Base-by-base conservation (phyloP, 352 stramenopile species). In the Phytophthora cajani region DNA sequence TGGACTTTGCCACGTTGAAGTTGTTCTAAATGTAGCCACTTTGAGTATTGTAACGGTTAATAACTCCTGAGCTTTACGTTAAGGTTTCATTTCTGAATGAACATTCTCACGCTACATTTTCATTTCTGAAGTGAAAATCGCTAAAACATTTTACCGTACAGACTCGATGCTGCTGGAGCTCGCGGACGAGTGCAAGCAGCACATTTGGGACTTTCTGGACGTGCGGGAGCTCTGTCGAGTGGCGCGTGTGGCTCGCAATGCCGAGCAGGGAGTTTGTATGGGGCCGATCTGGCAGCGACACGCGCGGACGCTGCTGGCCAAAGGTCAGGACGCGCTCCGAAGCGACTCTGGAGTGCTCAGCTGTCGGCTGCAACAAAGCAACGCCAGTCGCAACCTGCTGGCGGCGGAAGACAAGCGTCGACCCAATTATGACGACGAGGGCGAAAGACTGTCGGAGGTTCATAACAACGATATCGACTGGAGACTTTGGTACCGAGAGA, bases 141-240 rank as follows among this genome's bases (percentile, higher is more conserved):
- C 4, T 2, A 60, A 53, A 53, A 61, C 23, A 27, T 27, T 27
- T 27, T 27, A 3, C 23, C 23, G 23, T 27, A 27, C 23, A 2
- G 23, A 27, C 2, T 10, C 36, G 5, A 84, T 87, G 82, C 54
- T 92, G 53, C 49, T 60, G 32, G n/a, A 71, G 63, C 79, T 92
- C 27, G 75, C 74, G 54, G 75, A 85, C 69, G 84, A 92, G 60
- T 90, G 81, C 69, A 90, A 89, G 75, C 79, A 86, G 68, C 46
- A 77, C 19, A 64, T 92, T 57, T 92, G 84, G 84, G 49, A 61
- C 40, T 85, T 81, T 51, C 64, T 92, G 12, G 82, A 67, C 53
- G 74, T 80, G 23, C 44, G 40, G 21, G 79, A 85, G 66, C 81
- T 92, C n/a, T 92, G 84, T 62, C 82, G 75, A 56, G 27, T 87